These are phyloP conservation scores for Hydnomerulius pinastri DNA, from an alignment of 768 basidiomycete genomes.

Conservation along the genomic window DNA sequence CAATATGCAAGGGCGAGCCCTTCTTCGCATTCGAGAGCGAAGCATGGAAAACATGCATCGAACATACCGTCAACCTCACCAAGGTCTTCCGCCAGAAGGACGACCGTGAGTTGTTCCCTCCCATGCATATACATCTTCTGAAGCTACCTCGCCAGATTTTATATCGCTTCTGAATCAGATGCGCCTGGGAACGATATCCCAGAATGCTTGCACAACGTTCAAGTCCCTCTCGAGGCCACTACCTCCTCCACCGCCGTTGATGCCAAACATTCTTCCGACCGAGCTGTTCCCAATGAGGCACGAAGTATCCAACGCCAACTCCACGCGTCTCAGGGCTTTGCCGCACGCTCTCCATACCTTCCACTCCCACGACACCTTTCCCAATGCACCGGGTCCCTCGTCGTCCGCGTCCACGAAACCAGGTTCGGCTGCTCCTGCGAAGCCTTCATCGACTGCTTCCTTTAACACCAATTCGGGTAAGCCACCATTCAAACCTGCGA, in stretches of 20 bases:
- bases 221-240: constrained; percentile 40
- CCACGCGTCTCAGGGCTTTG: constrained; percentile 50
- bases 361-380: constrained; percentile 51
- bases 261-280: constrained; percentile 45
- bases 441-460: background rate
- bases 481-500: constrained; percentile 34
- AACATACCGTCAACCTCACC: constrained; percentile 62
- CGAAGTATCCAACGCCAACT: constrained; percentile 70
- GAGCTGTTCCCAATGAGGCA: constrained; percentile 65
- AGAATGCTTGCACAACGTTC: constrained; percentile 49
- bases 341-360: constrained; percentile 44
- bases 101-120: constrained; percentile 42
- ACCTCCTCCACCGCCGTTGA: constrained; percentile 20
- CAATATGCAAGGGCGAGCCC: constrained; percentile 45
- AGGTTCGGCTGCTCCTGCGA: background rate
- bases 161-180: constrained; percentile 77
- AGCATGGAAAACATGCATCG: constrained; percentile 44
- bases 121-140: background rate
- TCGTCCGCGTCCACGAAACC: constrained; percentile 4
- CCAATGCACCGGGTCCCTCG: constrained; percentile 2
- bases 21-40: constrained; percentile 71
- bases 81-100: constrained; percentile 81
- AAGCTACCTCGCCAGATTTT: no score
- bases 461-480: background rate
- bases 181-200: constrained; percentile 58